These are phyloP conservation scores for Botrytis sinoallii DNA, from an alignment of 2,329 filamentous ascomycete genomes.

Conservation along the genomic window DNA sequence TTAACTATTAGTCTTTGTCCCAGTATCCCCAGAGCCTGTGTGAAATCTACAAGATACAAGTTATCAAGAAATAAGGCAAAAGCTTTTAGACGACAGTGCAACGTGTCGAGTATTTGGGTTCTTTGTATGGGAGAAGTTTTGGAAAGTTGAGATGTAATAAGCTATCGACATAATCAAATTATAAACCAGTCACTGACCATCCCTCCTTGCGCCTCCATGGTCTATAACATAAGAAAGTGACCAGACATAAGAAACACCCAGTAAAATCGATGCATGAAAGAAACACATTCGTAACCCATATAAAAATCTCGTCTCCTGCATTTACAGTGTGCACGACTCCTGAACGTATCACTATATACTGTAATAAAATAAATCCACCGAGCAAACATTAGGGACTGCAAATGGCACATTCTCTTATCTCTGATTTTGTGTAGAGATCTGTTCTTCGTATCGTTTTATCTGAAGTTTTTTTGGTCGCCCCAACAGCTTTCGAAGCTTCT, in stretches of 20 bases:
- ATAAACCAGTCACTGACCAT: not conserved
- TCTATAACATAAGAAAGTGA: not conserved
- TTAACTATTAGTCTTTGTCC: not conserved
- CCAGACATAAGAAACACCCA: not conserved
- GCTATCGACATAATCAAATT: not conserved
- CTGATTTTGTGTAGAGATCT: not conserved
- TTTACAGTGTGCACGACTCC: not conserved
- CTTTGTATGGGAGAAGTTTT: too few species aligned
- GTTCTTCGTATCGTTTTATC: not conserved
- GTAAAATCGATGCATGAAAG: not conserved
- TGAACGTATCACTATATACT: not conserved
- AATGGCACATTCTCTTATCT: not conserved
- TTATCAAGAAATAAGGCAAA: not conserved
- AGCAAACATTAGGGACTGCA: not conserved
- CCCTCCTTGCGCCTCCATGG: not conserved
- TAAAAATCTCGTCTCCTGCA: not conserved
- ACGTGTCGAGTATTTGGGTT: not conserved
- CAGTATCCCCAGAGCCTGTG: not conserved
- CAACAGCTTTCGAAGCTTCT: not conserved
- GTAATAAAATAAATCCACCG: not conserved
- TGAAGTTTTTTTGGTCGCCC: not conserved
- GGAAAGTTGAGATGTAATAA: too few species aligned
- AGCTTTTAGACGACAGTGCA: not conserved
- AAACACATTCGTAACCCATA: not conserved
- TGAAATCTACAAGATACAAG: not conserved